A percentile compares a stretch with the other conserved stretches of the same genome.
These are phyloP conservation scores for Aspergillus nomiae DNA, from an alignment of 2,329 filamentous ascomycete genomes.

Conservation along the genomic window DNA sequence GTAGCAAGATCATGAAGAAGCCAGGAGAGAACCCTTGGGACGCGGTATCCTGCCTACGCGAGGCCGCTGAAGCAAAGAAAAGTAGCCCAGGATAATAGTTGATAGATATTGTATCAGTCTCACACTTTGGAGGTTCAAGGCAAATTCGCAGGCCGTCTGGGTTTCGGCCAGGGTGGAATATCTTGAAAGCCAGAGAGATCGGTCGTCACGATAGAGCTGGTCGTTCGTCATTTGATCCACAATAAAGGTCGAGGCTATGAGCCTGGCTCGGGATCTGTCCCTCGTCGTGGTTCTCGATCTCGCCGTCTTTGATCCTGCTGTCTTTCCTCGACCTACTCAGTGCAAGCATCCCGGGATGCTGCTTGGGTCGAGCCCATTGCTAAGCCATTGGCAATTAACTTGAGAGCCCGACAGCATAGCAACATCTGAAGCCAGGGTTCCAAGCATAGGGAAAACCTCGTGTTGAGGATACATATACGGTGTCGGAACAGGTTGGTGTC, in stretches of 20 bases:
- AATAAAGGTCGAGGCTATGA: not conserved
- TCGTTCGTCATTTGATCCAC: not conserved
- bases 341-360: conserved; percentile 16
- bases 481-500: conserved; percentile 1
- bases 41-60: not conserved
- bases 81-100: not conserved
- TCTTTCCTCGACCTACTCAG: not conserved
- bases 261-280: not conserved
- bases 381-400: conserved; percentile 13
- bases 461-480: conserved; percentile 6
- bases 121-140: not conserved
- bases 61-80: not conserved
- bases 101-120: not conserved
- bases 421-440: conserved; percentile 7
- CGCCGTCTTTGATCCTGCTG: not conserved
- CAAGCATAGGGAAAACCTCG: conserved; percentile 4
- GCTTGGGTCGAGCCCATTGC: conserved; percentile 13
- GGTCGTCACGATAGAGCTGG: not conserved
- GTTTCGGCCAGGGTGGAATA: not conserved
- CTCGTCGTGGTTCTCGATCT: not conserved
- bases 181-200: not conserved
- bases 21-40: not conserved
- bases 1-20: not conserved
- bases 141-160: not conserved
- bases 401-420: conserved; percentile 10